phyloP scores from a whole-genome alignment of 2,329 filamentous ascomycete species.

The Corynespora cassiicola region DNA sequence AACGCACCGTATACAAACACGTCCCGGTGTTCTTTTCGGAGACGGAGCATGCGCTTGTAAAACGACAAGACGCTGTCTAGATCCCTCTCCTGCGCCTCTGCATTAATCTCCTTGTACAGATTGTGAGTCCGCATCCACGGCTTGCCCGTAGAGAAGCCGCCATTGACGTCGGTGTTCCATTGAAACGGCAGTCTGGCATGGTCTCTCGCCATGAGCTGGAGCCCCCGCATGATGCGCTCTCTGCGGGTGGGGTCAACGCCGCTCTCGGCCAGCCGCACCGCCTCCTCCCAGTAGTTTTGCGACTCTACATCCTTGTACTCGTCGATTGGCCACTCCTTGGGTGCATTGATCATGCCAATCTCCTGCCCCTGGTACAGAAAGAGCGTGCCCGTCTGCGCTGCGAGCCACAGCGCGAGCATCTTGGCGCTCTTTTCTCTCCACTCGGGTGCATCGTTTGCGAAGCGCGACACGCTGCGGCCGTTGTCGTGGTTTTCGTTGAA shows the following conservation, averaged over 20 bases:
- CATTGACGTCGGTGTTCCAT: conserved; percentile 67
- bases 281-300: conserved; percentile 50
- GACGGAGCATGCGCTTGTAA: conserved; percentile 65
- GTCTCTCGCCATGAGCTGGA: conserved; percentile 68
- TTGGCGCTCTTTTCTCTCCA: conserved; percentile 57
- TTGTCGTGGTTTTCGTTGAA: conserved; percentile 72
- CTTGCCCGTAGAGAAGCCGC: conserved; percentile 67
- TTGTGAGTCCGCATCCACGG: conserved; percentile 78
- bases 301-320: conserved; percentile 71
- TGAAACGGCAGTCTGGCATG: conserved; percentile 76
- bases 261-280: conserved; percentile 31
- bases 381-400: conserved; percentile 59
- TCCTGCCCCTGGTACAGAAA: conserved; percentile 69
- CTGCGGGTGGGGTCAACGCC: conserved; percentile 39
- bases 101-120: conserved; percentile 66
- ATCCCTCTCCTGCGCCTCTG: conserved; percentile 58
- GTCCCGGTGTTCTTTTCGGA: conserved; percentile 67
- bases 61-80: conserved; percentile 63
- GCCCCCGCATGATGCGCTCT: conserved; percentile 51
- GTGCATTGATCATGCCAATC: conserved; percentile 65
- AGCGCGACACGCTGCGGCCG: conserved; percentile 62
- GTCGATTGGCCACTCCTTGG: conserved; percentile 55
- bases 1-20: conserved; percentile 74
- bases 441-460: conserved; percentile 54
- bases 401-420: conserved; percentile 60